phyloP scores from a whole-genome alignment of 176 grass and related monocot species.

The Zizania latifolia region DNA sequence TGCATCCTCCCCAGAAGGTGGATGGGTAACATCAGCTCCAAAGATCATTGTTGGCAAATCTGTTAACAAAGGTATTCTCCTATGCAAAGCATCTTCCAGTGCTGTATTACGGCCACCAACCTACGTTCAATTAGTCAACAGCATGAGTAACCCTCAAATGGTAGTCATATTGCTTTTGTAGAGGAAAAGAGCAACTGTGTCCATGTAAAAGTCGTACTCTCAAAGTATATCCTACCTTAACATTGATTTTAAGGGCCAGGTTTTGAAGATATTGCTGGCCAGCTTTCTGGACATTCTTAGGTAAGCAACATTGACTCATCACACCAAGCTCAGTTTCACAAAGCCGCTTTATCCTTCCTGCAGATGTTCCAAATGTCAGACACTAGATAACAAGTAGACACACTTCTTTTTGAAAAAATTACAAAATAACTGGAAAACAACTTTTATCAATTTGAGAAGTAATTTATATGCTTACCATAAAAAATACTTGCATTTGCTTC shows the following conservation, averaged over 20 bases:
- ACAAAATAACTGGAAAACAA: background rate
- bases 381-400: background rate
- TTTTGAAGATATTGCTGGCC: conserved; percentile 60
- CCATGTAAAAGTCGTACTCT: background rate
- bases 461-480: conserved; percentile 42
- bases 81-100: conserved; percentile 50
- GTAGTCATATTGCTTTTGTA: background rate
- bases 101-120: conserved; percentile 62
- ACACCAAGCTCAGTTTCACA: conserved; percentile 74
- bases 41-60: conserved; percentile 65
- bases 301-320: conserved; percentile 60
- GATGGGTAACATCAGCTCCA: conserved; percentile 82
- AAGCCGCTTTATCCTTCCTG: conserved; percentile 57
- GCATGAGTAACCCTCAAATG: background rate
- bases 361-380: background rate
- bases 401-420: background rate
- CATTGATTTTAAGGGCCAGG: conserved; percentile 83
- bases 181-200: background rate
- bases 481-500: conserved; percentile 32
- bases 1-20: conserved; percentile 60
- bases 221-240: conserved; percentile 49
- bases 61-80: conserved; percentile 47
- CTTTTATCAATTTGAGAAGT: background rate
- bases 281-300: conserved; percentile 51
- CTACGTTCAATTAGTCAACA: background rate